Evolutionary conservation across 2,329 filamentous ascomycete genomes (phyloP), one percentile per base, ranked within the genome.

Genomic region (Elsinoe fawcettii): DNA sequence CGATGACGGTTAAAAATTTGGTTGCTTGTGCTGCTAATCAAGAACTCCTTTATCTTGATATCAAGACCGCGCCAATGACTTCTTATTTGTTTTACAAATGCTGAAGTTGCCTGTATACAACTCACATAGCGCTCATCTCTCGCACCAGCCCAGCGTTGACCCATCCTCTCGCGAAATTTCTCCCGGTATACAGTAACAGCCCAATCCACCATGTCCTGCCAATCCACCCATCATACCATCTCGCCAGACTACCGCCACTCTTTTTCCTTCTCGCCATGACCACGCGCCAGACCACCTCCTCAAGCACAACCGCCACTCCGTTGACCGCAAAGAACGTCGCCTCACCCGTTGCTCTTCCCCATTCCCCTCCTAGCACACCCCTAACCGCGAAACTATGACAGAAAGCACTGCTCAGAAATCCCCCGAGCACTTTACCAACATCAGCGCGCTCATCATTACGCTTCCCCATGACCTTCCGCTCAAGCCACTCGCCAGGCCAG

Each of bases 401-500:
- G 37, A 75, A 66, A 0, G 71, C 73, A 58, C 68, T 71, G 51
- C 68, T 71, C 18, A 72, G 55, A 51, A 76, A 74, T 1, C 70
- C 73, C 5, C 74, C 73, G 2, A 75, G 58, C 1, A 75, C 71
- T 61, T 74, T 75, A 1, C 73, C 73, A 27, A 74, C 62, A 63
- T 75, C 73, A 1, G 73, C 73, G 5, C 66, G 65, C 59, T 73
- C 63, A 16, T 69, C 62, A 0, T 36, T 5, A 1, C 58, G 25
- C 60, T 74, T 75, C 7, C 71, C 67, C 4, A 65, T 67, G 18
- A 75, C 43, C 57, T 66, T 73, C 9, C 72, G 62, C 62, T 75
- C 73, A 0, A 71, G 12, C 69, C 70, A 75, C 60, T 75, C 71
- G 2, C 73, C 73, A 1, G 73, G 73, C 73, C 73, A 75, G 11